Conservation (phyloP, 2,329 filamentous ascomycete species). For the Akanthomyces dipterigenus region DNA sequence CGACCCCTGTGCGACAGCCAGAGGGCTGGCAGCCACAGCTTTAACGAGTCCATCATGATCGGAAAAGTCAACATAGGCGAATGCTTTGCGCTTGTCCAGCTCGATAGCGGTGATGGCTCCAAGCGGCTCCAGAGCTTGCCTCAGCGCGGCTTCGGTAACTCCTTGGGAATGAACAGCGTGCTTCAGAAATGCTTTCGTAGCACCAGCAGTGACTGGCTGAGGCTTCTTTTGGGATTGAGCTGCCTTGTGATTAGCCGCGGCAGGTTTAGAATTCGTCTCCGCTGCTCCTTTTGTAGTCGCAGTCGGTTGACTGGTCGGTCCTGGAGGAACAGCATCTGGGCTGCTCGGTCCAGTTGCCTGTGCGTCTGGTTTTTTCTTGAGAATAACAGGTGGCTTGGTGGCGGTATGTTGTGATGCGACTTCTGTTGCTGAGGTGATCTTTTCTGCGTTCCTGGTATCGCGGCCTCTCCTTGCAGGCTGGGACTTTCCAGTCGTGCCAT, state of each 20-base stretch:
- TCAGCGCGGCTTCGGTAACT: slow-evolving; percentile 75
- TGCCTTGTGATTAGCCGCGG: slow-evolving; percentile 27
- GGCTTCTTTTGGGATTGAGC: slow-evolving; percentile 28
- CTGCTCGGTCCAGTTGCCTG: slow-evolving; percentile 17
- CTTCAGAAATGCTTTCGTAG: slow-evolving; percentile 68
- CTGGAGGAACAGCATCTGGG: slow-evolving; percentile 12
- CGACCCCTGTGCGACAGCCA: slow-evolving; percentile 75
- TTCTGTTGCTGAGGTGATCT: slow-evolving; percentile 29
- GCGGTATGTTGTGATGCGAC: slow-evolving; percentile 19
- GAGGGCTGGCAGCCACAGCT: slow-evolving; percentile 73
- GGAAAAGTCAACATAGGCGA: slow-evolving; percentile 86
- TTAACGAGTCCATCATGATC: slow-evolving; percentile 66
- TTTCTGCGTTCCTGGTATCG: slow-evolving; percentile 33
- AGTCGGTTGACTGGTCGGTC: slow-evolving; percentile 16
- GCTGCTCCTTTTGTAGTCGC: slow-evolving; percentile 20
- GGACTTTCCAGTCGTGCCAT: slow-evolving; percentile 7
- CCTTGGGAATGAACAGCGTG: slow-evolving; percentile 86
- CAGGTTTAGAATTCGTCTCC: slow-evolving; percentile 30
- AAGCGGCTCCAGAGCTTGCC: slow-evolving; percentile 65
- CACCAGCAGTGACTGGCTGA: slow-evolving; percentile 30
- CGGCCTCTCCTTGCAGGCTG: slow-evolving; percentile 24
- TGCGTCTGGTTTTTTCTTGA: slow-evolving; percentile 34
- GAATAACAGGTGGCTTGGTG: slow-evolving; percentile 30
- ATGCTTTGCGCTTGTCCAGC: slow-evolving; percentile 90
- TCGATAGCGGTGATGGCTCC: slow-evolving; percentile 75